Percentiles rank a stretch among this genome's conserved stretches.
Evolutionary conservation across 768 basidiomycete genomes (phyloP).

Genomic region (Hydnomerulius pinastri): DNA sequence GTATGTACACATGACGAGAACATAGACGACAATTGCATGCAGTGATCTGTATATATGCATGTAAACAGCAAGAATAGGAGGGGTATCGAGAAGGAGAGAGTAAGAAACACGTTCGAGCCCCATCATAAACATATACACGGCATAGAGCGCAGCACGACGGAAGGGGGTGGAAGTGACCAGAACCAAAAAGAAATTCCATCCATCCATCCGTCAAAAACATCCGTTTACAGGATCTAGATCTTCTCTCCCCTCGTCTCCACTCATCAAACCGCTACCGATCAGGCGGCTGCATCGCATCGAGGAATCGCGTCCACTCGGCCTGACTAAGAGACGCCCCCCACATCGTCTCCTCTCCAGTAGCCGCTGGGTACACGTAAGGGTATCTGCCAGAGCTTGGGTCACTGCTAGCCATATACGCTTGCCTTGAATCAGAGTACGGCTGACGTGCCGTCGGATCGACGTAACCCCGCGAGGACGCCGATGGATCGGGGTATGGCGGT

Average conservation of each 20-base stretch:
- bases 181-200: conserved; percentile 27
- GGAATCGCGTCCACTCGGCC: conserved; percentile 68
- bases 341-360: conserved; percentile 61
- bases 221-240: conserved; percentile 25
- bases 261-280: conserved; percentile 25
- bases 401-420: conserved; percentile 23
- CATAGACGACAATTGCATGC: too few relatives aligned
- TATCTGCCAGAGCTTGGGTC: conserved; percentile 25
- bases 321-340: conserved; percentile 80
- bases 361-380: conserved; percentile 41
- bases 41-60: conserved; percentile 19
- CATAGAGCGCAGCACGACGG: conserved; percentile 14
- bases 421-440: conserved; percentile 29
- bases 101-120: conserved; percentile 13
- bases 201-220: background rate
- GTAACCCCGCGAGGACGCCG: conserved; percentile 24
- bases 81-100: background rate
- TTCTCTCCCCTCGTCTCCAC: background rate
- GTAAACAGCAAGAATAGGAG: conserved; percentile 19
- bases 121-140: conserved; percentile 27
- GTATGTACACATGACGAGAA: conserved; percentile 9
- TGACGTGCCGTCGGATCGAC: conserved; percentile 20
- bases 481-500: conserved; percentile 24
- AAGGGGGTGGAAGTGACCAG: conserved; percentile 9
- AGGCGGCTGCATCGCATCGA: conserved; percentile 64